Percentiles rank a stretch among this genome's conserved stretches.
These are phyloP conservation scores for Pseudozyma sp. DNA, from an alignment of 1,284 basidiomycete species.

Conservation along the genomic window DNA sequence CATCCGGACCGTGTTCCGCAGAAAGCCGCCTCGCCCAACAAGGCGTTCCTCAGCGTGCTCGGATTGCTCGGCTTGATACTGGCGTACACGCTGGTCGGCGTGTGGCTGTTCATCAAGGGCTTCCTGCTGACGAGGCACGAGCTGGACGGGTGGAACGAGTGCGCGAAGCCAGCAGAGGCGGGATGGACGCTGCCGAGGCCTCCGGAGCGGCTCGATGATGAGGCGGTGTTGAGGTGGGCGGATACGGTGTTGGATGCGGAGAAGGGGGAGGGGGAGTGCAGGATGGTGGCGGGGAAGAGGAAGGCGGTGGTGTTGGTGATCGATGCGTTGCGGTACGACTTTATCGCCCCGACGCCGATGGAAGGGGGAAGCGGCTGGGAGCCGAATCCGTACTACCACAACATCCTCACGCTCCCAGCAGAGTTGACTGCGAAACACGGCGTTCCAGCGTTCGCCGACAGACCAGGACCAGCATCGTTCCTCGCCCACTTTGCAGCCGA, in stretches of 20 bases:
- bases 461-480: constrained; percentile 74
- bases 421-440: constrained; percentile 73
- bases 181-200: constrained; percentile 27
- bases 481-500: constrained; percentile 90
- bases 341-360: constrained; percentile 76
- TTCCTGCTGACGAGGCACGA: constrained; percentile 64
- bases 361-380: constrained; percentile 9
- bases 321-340: constrained; percentile 94
- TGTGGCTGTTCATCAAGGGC: constrained; percentile 63
- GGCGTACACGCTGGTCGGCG: constrained; percentile 46
- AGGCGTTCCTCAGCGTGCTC: constrained; percentile 46
- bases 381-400: constrained; percentile 77
- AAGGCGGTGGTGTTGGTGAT: constrained; percentile 86
- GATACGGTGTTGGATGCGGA: constrained; percentile 17
- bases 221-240: constrained; percentile 46
- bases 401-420: constrained; percentile 81
- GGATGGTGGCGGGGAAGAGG: constrained; percentile 47
- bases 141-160: constrained; percentile 35
- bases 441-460: constrained; percentile 9
- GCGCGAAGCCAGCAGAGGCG: constrained; percentile 4
- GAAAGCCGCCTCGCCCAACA: constrained; percentile 35
- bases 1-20: constrained; percentile 48
- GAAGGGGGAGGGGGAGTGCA: constrained; percentile 51
- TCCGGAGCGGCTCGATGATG: constrained; percentile 30
- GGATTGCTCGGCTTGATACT: constrained; percentile 44